phyloP scores from a whole-genome alignment of 1,284 basidiomycete genomes.

The Quambalaria eucalypti region DNA sequence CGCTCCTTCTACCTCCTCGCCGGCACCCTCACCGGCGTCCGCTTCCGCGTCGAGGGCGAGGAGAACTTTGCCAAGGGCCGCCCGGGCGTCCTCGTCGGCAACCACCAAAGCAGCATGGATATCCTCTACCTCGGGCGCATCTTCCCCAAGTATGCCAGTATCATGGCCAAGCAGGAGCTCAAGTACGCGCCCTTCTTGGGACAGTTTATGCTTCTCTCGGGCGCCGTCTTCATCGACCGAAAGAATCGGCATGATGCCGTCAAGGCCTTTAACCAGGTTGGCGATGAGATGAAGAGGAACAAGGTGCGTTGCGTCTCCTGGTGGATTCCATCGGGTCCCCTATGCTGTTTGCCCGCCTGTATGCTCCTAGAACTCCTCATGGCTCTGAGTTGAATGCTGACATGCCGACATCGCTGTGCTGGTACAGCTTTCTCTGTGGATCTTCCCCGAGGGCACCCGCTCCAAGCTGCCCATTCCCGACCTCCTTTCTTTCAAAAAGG shows the following conservation, averaged over 20 bases:
- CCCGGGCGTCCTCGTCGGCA: conserved; percentile 71
- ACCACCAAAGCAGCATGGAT: conserved; percentile 63
- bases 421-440: conserved; percentile 57
- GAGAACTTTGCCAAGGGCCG: conserved; percentile 60
- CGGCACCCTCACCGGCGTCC: conserved; percentile 61
- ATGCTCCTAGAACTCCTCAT: not conserved
- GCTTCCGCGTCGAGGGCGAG: conserved; percentile 72
- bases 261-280: conserved; percentile 66
- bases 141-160: conserved; percentile 71
- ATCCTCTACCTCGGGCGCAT: conserved; percentile 65
- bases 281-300: conserved; percentile 67
- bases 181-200: conserved; percentile 77
- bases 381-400: not conserved
- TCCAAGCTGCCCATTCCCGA: conserved; percentile 38
- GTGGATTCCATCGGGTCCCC: no score
- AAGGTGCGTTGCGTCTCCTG: conserved; percentile 43
- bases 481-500: conserved; percentile 83
- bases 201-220: conserved; percentile 80
- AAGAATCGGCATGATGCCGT: conserved; percentile 68
- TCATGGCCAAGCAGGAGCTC: conserved; percentile 90
- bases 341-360: not conserved
- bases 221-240: conserved; percentile 88
- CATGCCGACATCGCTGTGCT: no score
- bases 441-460: conserved; percentile 51
- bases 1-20: conserved; percentile 70